Conservation (phyloP, 805 yeast genomes). For the Ogataea parapolymorpha region DNA sequence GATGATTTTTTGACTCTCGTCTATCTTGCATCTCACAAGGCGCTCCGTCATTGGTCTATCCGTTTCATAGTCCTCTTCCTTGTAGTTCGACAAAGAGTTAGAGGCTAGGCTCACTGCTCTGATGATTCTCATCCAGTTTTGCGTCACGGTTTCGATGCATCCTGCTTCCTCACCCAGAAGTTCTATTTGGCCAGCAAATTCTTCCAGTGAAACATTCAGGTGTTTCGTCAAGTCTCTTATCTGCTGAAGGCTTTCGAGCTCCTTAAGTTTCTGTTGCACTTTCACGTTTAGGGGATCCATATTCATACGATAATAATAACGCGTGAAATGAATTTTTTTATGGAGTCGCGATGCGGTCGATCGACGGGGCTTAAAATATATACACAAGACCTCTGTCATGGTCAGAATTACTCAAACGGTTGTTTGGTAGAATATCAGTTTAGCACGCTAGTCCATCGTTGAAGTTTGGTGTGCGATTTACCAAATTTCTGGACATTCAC, state of each 20-base stretch:
- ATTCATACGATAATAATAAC: background rate
- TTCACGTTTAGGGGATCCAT: conserved; percentile 21
- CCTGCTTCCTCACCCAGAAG: conserved; percentile 55
- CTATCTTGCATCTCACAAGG: conserved; percentile 54
- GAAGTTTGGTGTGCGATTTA: no score
- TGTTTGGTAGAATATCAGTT: no score
- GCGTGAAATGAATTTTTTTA: background rate
- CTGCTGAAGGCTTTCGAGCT: conserved; percentile 47
- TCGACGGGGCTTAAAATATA: background rate
- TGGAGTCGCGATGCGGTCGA: background rate
- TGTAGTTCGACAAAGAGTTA: conserved; percentile 43
- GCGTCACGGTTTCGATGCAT: conserved; percentile 54
- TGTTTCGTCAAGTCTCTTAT: conserved; percentile 44
- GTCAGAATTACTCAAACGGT: no score
- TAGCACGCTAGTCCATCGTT: no score
- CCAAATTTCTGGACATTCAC: no score
- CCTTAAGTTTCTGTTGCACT: conserved; percentile 45
- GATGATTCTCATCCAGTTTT: conserved; percentile 64
- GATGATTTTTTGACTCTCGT: conserved; percentile 34
- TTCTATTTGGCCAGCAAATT: conserved; percentile 46
- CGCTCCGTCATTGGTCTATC: conserved; percentile 61
- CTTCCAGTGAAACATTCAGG: conserved; percentile 46
- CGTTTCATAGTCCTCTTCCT: conserved; percentile 40
- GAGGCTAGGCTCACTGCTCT: conserved; percentile 61
- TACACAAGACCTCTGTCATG: no score